Evolutionary conservation across 208 protist genomes (phyloP).

Genomic region (Acanthamoeba lenticulata): DNA sequence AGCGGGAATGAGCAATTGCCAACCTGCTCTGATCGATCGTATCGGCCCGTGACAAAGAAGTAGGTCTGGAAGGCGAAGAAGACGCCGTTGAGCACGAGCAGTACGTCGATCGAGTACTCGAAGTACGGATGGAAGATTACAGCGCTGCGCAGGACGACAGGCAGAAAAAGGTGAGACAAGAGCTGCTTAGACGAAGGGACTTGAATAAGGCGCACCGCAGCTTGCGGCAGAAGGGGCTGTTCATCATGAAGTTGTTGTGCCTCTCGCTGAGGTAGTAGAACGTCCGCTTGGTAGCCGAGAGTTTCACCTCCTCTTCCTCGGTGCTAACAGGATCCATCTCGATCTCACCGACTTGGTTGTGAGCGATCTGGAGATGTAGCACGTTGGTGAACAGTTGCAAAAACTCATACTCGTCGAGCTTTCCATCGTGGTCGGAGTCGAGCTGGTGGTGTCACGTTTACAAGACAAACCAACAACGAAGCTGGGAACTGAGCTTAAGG

Average conservation of each 20-base stretch:
- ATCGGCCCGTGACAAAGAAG: constrained; percentile 25
- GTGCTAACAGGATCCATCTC: neutral
- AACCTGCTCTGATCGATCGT: neutral
- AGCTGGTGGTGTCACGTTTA: neutral
- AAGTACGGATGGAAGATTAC: constrained; percentile 35
- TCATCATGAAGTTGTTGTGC: constrained; percentile 14
- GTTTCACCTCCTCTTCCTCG: neutral
- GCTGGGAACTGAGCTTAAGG: neutral
- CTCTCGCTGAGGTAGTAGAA: neutral
- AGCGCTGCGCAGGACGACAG: neutral
- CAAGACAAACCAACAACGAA: no score
- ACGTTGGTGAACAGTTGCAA: neutral
- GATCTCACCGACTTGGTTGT: neutral
- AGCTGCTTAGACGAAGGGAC: neutral
- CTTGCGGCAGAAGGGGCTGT: neutral
- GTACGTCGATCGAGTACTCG: constrained; percentile 29
- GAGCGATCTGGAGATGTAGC: constrained; percentile 3
- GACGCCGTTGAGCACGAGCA: constrained; percentile 25
- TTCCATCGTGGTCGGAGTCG: constrained; percentile 11
- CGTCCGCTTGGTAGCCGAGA: neutral
- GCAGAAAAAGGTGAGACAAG: neutral
- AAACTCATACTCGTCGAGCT: constrained; percentile 21
- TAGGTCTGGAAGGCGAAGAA: constrained; percentile 44
- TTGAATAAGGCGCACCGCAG: neutral
- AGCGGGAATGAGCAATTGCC: neutral